Percentiles rank a stretch among this genome's conserved stretches.
Evolutionary conservation across 768 basidiomycete species (phyloP).

Genomic region (Mycena polygramma): DNA sequence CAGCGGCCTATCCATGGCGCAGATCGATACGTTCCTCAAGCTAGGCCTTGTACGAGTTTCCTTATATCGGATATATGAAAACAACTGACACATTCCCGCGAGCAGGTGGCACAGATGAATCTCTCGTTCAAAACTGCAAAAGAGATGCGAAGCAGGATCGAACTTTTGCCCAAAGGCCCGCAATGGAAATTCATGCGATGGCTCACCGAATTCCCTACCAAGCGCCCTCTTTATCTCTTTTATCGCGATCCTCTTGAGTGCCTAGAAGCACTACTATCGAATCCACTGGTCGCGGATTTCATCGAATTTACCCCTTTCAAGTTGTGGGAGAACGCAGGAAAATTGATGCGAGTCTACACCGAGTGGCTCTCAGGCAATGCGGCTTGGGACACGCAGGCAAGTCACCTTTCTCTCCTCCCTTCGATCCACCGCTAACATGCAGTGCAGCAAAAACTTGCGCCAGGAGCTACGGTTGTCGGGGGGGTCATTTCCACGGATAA

Average conservation of each 20-base stretch:
- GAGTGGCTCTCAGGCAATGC: constrained; percentile 41
- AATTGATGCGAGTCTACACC: constrained; percentile 33
- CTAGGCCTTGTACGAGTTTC: constrained; percentile 8
- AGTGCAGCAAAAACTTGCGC: constrained; percentile 31
- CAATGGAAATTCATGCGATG: neutral
- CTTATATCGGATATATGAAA: too few relatives aligned
- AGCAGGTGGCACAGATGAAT: too few relatives aligned
- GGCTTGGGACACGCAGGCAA: constrained; percentile 42
- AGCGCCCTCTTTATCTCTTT: neutral
- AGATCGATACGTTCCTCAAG: neutral
- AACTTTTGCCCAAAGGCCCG: neutral
- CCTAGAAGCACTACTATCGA: neutral
- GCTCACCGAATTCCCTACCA: neutral
- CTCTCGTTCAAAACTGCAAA: neutral
- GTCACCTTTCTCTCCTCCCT: neutral
- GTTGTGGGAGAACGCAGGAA: constrained; percentile 31
- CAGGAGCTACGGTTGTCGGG: constrained; percentile 38
- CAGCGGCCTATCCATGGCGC: neutral
- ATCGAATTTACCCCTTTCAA: constrained; percentile 21
- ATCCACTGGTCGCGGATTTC: constrained; percentile 6
- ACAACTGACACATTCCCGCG: too few relatives aligned
- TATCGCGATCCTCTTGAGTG: constrained; percentile 9
- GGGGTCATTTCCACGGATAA: constrained; percentile 38
- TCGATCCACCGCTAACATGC: too few relatives aligned
- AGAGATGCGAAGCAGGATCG: too few relatives aligned